These are phyloP conservation scores for Cucumis hystrix DNA, from an alignment of 306 rosid genomes.

Conservation along the genomic window DNA sequence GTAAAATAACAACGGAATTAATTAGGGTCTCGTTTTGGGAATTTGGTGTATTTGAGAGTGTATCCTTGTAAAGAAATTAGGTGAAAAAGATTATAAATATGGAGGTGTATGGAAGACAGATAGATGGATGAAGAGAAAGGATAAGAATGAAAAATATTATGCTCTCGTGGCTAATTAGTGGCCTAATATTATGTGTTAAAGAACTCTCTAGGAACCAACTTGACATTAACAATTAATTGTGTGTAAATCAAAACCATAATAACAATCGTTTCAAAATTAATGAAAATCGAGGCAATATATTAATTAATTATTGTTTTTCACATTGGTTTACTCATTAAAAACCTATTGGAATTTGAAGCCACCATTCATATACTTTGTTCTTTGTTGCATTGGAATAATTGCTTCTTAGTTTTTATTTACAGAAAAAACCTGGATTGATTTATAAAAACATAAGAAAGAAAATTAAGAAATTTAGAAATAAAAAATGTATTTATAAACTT, in stretches of 20 bases:
- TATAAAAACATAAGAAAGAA: too few relatives aligned
- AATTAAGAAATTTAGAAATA: too few relatives aligned
- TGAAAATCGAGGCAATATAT: background rate
- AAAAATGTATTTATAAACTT: too few relatives aligned
- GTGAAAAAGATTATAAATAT: background rate
- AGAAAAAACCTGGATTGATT: too few relatives aligned
- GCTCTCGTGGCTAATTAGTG: background rate
- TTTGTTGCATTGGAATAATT: background rate
- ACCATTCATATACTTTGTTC: background rate
- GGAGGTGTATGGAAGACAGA: background rate
- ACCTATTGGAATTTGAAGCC: constrained; percentile 5
- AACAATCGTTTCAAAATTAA: background rate
- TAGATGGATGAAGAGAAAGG: background rate
- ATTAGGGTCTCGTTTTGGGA: background rate
- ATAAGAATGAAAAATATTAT: background rate
- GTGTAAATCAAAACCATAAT: background rate
- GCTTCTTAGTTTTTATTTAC: background rate
- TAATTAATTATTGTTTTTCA: background rate
- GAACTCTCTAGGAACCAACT: background rate
- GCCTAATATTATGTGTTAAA: background rate
- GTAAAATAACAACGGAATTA: too few relatives aligned
- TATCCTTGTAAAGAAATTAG: background rate
- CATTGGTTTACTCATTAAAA: background rate
- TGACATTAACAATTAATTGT: background rate
- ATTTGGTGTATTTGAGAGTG: background rate